Evolutionary conservation across 225 moss, liverwort and hornwort species (phyloP).

Genomic region (Polytrichum commune): DNA sequence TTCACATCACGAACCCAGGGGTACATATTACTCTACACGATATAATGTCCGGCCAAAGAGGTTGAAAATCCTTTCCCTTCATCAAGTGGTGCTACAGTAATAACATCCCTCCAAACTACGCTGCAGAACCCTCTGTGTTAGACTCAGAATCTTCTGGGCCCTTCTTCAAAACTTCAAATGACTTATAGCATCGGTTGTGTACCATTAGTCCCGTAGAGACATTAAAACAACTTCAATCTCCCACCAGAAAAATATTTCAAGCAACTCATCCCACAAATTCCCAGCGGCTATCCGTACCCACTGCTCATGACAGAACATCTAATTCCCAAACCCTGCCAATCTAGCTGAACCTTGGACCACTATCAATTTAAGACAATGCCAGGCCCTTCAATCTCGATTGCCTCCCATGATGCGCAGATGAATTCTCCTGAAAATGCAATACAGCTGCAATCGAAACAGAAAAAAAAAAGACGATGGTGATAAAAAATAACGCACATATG

Average conservation of each 20-base stretch:
- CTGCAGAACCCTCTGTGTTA: too few species aligned
- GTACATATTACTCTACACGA: not conserved
- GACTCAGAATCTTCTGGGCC: too few species aligned
- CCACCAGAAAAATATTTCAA: not conserved
- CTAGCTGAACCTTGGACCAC: not conserved
- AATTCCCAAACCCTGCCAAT: not conserved
- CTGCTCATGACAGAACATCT: not conserved
- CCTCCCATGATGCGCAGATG: too few species aligned
- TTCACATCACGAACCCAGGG: too few species aligned
- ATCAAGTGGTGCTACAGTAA: not conserved
- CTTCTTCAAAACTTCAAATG: too few species aligned
- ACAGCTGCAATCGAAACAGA: not conserved
- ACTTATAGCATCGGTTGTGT: too few species aligned
- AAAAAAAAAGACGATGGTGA: not conserved
- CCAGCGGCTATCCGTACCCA: too few species aligned
- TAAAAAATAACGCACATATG: slow-evolving; percentile 52
- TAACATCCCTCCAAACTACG: too few species aligned
- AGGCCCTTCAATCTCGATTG: too few species aligned
- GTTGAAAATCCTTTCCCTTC: not conserved
- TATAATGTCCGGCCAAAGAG: not conserved
- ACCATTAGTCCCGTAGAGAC: too few species aligned
- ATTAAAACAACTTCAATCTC: not conserved
- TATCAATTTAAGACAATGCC: not conserved
- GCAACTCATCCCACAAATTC: too few species aligned
- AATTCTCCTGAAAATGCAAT: not conserved